Conservation (phyloP, 2,329 filamentous ascomycete genomes). For the Davidsoniella virescens region DNA sequence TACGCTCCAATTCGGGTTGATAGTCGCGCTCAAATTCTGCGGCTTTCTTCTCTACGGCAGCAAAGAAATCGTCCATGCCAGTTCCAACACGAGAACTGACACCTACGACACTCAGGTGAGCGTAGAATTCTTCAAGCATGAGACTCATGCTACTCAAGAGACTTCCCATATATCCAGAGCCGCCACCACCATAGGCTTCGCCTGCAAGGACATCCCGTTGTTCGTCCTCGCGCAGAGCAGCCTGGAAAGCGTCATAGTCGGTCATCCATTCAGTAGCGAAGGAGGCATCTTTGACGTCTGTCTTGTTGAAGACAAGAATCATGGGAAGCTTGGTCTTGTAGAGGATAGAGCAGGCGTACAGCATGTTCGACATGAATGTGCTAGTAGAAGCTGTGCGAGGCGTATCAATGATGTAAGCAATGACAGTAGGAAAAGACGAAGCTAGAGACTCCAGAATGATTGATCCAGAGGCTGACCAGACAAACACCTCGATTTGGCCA, state of each 20-base stretch:
- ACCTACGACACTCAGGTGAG: slow-evolving; percentile 78
- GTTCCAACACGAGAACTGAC: slow-evolving; percentile 87
- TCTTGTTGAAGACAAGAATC: slow-evolving; percentile 99
- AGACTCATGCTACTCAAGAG: slow-evolving; percentile 95
- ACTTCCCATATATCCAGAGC: slow-evolving; percentile 91
- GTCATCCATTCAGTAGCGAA: slow-evolving; percentile 99
- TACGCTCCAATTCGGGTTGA: slow-evolving; percentile 72
- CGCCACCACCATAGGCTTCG: slow-evolving; percentile 51
- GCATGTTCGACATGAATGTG: slow-evolving; percentile 99
- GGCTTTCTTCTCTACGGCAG: slow-evolving; percentile 71
- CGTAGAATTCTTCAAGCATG: slow-evolving; percentile 94
- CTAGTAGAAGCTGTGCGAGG: slow-evolving; percentile 82
- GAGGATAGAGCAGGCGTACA: slow-evolving; percentile 94
- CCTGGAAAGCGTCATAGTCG: slow-evolving; percentile 91
- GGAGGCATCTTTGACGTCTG: slow-evolving; percentile 76
- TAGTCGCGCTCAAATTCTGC: slow-evolving; percentile 84
- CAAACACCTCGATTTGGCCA: slow-evolving; percentile 96
- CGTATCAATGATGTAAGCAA: slow-evolving; percentile 95
- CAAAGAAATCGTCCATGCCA: slow-evolving; percentile 86
- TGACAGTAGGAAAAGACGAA: slow-evolving; percentile 86
- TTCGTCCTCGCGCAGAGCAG: slow-evolving; percentile 66
- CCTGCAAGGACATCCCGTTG: slow-evolving; percentile 60
- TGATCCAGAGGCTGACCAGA: slow-evolving; percentile 90
- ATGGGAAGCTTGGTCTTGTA: slow-evolving; percentile 98
- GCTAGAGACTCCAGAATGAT: slow-evolving; percentile 88